These are phyloP conservation scores for Dendrostoma leiphaemia DNA, from an alignment of 2,329 filamentous ascomycete genomes.

Conservation along the genomic window DNA sequence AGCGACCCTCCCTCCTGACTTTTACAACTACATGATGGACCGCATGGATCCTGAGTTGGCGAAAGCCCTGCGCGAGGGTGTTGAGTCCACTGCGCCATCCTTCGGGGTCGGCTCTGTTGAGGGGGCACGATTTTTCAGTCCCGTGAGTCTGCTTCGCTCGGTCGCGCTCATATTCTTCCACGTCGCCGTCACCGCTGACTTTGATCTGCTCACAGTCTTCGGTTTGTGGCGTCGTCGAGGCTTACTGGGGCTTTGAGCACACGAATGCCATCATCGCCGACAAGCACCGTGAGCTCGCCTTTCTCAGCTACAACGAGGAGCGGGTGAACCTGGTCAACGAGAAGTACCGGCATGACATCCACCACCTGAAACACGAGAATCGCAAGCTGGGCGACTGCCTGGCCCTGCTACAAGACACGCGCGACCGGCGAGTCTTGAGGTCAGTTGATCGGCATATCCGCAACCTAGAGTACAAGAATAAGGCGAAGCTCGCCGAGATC, in stretches of 20 bases:
- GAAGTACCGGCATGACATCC: constrained; percentile 5
- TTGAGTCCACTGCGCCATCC: constrained; percentile 18
- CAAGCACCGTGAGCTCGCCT: constrained; percentile 3
- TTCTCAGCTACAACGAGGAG: constrained; percentile 4
- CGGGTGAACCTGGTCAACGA: constrained; percentile 7
- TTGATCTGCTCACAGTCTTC: constrained; percentile 10
- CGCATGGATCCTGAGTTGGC: constrained; percentile 31
- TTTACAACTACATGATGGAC: constrained; percentile 26
- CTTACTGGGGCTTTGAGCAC: constrained; percentile 9
- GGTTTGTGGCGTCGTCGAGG: constrained; percentile 19
- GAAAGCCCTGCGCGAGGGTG: constrained; percentile 21
- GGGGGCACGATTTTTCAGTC: not conserved
- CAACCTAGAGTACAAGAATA: constrained; percentile 2
- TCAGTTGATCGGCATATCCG: constrained; percentile 11
- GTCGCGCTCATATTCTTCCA: not conserved
- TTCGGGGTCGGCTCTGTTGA: constrained; percentile 6
- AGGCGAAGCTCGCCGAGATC: constrained; percentile 13
- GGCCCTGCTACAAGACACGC: not conserved
- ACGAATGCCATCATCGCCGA: constrained; percentile 6
- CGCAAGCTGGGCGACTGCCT: constrained; percentile 15
- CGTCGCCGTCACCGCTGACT: not conserved
- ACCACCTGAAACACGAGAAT: constrained; percentile 15
- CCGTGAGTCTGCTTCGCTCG: not conserved
- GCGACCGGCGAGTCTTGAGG: constrained; percentile 12
- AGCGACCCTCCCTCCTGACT: constrained; percentile 1